These are phyloP conservation scores for Microsporum canis DNA, from an alignment of 2,329 filamentous ascomycete species.

Conservation along the genomic window DNA sequence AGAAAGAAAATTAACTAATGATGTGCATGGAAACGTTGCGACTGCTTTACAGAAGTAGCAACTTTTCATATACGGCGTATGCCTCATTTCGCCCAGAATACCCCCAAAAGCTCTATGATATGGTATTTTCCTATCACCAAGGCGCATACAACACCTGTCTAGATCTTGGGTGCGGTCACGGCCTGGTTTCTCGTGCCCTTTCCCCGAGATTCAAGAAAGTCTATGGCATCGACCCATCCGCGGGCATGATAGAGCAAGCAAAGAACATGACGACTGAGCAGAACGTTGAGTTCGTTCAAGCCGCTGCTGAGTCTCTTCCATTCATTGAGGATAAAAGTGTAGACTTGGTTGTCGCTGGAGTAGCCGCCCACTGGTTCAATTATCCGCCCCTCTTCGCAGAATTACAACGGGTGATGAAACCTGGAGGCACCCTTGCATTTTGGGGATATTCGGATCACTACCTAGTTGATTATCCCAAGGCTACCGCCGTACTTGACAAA, in stretches of 20 bases:
- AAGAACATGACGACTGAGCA: conserved; percentile 14
- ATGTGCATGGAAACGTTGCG: background rate
- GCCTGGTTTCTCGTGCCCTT: conserved; percentile 45
- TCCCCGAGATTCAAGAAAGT: conserved; percentile 42
- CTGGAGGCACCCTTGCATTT: conserved; percentile 50
- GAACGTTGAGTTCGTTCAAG: conserved; percentile 42
- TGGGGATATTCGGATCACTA: conserved; percentile 57
- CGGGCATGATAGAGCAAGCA: conserved; percentile 24
- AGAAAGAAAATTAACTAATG: background rate
- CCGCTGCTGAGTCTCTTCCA: conserved; percentile 43
- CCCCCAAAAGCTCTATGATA: conserved; percentile 44
- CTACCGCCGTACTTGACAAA: conserved; percentile 43
- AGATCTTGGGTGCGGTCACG: conserved; percentile 55
- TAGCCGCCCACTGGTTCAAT: conserved; percentile 59
- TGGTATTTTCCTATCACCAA: conserved; percentile 45
- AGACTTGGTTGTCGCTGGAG: conserved; percentile 42
- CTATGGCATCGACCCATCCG: conserved; percentile 30
- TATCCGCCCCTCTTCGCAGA: conserved; percentile 45
- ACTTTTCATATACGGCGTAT: conserved; percentile 45
- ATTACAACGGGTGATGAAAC: conserved; percentile 43
- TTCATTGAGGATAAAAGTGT: conserved; percentile 41
- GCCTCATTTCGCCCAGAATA: conserved; percentile 51
- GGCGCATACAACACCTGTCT: conserved; percentile 32
- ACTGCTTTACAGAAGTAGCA: background rate
- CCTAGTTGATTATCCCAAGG: conserved; percentile 43